Conservation (phyloP, 805 yeast genomes). For the Priceomyces carsonii region DNA sequence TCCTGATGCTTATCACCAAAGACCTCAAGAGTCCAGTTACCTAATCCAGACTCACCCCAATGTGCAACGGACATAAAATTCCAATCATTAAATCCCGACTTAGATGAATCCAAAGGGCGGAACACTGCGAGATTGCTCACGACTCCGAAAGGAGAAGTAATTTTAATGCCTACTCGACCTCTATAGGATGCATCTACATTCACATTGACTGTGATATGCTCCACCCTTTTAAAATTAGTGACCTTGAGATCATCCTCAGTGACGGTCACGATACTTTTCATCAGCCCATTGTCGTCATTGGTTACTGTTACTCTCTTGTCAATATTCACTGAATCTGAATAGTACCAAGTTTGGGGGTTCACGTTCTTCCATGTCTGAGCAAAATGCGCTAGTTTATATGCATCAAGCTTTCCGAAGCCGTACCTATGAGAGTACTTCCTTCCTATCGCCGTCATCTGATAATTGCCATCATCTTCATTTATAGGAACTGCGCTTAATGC, state of each 20-base stretch:
- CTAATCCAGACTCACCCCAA: slow-evolving; percentile 85
- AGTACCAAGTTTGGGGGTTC: slow-evolving; percentile 89
- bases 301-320: slow-evolving; percentile 17
- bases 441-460: slow-evolving; percentile 71
- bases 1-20: slow-evolving; percentile 36
- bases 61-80: slow-evolving; percentile 97
- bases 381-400: slow-evolving; percentile 66
- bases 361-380: slow-evolving; percentile 81
- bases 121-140: slow-evolving; percentile 70
- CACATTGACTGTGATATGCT: slow-evolving; percentile 83
- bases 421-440: slow-evolving; percentile 77
- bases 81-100: slow-evolving; percentile 74
- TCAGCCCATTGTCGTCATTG: slow-evolving; percentile 11
- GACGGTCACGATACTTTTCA: slow-evolving; percentile 40
- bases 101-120: slow-evolving; percentile 58
- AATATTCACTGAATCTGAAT: slow-evolving; percentile 44
- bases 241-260: slow-evolving; percentile 47
- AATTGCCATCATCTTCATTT: slow-evolving; percentile 64
- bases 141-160: slow-evolving; percentile 76
- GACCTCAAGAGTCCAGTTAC: slow-evolving; percentile 80
- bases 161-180: slow-evolving; percentile 66
- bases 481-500: slow-evolving; percentile 71
- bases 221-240: slow-evolving; percentile 69
- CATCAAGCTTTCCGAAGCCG: slow-evolving; percentile 93
- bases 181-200: slow-evolving; percentile 64